These are phyloP conservation scores for Leccinum pellstonianum DNA, from an alignment of 768 basidiomycete species.

Conservation along the genomic window DNA sequence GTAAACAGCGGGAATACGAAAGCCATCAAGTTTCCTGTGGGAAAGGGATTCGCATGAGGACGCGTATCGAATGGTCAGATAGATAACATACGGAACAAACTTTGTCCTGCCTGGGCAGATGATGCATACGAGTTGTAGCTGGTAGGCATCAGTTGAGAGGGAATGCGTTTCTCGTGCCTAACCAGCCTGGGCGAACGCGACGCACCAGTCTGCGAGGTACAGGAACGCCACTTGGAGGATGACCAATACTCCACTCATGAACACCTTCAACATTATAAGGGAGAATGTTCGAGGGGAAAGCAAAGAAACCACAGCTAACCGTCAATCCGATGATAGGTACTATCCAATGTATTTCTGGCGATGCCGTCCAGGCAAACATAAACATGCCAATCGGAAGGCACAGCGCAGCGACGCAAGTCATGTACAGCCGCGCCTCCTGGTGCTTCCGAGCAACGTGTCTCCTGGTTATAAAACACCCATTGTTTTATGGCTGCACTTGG, in stretches of 20 bases:
- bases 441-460: background rate
- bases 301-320: constrained; percentile 10
- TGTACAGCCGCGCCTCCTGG: no score
- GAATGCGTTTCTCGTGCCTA: background rate
- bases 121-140: constrained; percentile 50
- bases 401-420: constrained; percentile 38
- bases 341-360: constrained; percentile 57
- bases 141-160: background rate
- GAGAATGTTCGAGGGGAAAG: background rate
- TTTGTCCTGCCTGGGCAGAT: constrained; percentile 54
- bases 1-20: constrained; percentile 52
- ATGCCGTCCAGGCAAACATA: constrained; percentile 70
- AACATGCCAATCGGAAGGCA: constrained; percentile 59
- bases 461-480: constrained; percentile 22
- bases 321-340: constrained; percentile 28
- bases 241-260: constrained; percentile 39
- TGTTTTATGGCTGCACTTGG: constrained; percentile 9
- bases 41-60: background rate
- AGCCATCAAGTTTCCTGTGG: constrained; percentile 39
- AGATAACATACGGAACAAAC: constrained; percentile 39
- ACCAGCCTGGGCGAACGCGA: background rate
- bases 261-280: constrained; percentile 33
- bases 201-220: constrained; percentile 53
- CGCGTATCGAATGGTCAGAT: background rate
- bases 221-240: constrained; percentile 47